phyloP scores from a whole-genome alignment of 345 rosid species.

The Gynandropsis gynandra region DNA sequence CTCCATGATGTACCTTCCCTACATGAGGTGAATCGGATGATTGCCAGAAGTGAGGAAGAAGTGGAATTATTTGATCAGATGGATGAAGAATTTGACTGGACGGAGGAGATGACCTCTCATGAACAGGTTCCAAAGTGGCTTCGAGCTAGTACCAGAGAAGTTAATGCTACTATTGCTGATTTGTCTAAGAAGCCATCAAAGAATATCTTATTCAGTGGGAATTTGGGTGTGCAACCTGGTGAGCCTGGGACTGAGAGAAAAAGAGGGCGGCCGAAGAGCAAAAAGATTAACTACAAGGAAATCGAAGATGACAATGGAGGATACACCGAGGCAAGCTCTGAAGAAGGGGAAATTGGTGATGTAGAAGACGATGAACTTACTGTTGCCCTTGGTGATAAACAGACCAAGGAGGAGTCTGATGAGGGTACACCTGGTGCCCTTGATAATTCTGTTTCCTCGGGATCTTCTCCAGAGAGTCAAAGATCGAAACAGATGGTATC shows the following conservation, averaged over 20 bases:
- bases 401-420: constrained; percentile 64
- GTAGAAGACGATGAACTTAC: constrained; percentile 76
- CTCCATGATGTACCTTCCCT: constrained; percentile 96
- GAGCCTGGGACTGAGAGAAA: constrained; percentile 68
- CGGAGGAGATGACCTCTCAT: constrained; percentile 83
- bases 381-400: constrained; percentile 53
- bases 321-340: constrained; percentile 81
- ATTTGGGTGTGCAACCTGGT: constrained; percentile 41
- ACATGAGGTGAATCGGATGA: constrained; percentile 92
- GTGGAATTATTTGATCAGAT: constrained; percentile 97
- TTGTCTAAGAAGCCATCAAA: constrained; percentile 88
- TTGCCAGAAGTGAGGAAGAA: constrained; percentile 93
- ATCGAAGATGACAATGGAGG: constrained; percentile 84
- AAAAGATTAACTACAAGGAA: constrained; percentile 91
- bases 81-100: constrained; percentile 98
- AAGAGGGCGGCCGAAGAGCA: constrained; percentile 85
- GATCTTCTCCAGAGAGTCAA: constrained; percentile 75
- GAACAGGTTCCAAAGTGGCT: constrained; percentile 99
- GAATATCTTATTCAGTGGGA: constrained; percentile 44
- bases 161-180: constrained; percentile 56
- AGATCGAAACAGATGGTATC: constrained; percentile 60
- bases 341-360: constrained; percentile 77
- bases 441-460: constrained; percentile 79
- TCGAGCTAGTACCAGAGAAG: constrained; percentile 77
- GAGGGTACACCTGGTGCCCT: constrained; percentile 54